Evolutionary conservation across 768 basidiomycete species (phyloP).

Genomic region (Daedalea quercina): DNA sequence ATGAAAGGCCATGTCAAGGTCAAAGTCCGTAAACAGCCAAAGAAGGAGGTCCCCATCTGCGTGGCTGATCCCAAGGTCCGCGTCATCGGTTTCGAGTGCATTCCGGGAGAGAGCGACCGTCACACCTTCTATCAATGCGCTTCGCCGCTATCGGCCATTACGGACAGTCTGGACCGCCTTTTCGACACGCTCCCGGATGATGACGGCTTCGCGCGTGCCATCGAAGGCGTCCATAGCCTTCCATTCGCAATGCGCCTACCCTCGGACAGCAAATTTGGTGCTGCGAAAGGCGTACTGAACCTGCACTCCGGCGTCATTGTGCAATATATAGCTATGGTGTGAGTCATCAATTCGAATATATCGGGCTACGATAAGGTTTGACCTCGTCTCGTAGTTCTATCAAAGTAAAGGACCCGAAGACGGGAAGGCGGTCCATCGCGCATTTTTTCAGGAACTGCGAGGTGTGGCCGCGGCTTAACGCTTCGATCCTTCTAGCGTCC

Average conservation of each 20-base stretch:
- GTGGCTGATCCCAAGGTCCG: constrained; percentile 74
- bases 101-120: constrained; percentile 46
- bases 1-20: constrained; percentile 68
- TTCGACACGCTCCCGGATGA: constrained; percentile 40
- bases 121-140: constrained; percentile 82
- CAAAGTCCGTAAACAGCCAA: constrained; percentile 46
- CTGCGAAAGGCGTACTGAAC: constrained; percentile 50
- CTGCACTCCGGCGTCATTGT: constrained; percentile 55
- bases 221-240: constrained; percentile 60
- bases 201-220: constrained; percentile 58
- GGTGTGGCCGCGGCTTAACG: constrained; percentile 71
- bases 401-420: constrained; percentile 62
- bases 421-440: constrained; percentile 63
- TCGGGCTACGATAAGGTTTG: neutral
- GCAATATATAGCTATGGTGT: constrained; percentile 79
- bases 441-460: constrained; percentile 86
- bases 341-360: constrained; percentile 23
- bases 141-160: constrained; percentile 41
- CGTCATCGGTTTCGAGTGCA: constrained; percentile 79
- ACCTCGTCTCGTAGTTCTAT: constrained; percentile 43
- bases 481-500: constrained; percentile 51
- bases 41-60: constrained; percentile 52
- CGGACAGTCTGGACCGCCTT: constrained; percentile 36
- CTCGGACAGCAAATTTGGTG: constrained; percentile 41
- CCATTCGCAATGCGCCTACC: constrained; percentile 72